phyloP scores from a whole-genome alignment of 1,139 yeast genomes.

The Pichia sp. region DNA sequence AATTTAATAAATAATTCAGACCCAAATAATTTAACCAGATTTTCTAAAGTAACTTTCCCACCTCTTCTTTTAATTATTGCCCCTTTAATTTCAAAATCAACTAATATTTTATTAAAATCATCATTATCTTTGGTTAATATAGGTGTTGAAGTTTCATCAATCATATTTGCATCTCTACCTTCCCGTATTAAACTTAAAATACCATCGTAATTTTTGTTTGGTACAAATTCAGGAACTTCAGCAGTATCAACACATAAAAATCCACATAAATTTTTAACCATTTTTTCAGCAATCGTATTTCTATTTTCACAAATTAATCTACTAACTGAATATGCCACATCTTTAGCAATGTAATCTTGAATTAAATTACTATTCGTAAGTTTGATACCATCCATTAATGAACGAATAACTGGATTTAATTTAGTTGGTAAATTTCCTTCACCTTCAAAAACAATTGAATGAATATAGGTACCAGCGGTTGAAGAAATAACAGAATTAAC shows the following conservation, averaged over 20 bases:
- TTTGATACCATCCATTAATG: conserved; percentile 90
- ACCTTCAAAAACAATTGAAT: conserved; percentile 28
- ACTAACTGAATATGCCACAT: conserved; percentile 59
- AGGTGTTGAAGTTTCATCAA: conserved; percentile 30
- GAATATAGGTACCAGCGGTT: conserved; percentile 67
- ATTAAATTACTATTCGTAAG: conserved; percentile 60
- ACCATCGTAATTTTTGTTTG: conserved; percentile 52
- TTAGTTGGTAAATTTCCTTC: conserved; percentile 66
- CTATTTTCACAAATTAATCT: conserved; percentile 55
- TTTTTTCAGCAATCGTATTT: conserved; percentile 74
- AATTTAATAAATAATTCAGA: conserved; percentile 50
- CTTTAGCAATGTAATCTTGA: conserved; percentile 64
- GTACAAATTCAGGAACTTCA: conserved; percentile 88
- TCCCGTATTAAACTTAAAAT: conserved; percentile 78
- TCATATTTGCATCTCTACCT: conserved; percentile 67
- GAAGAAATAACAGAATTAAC: conserved; percentile 63
- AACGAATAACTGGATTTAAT: conserved; percentile 79
- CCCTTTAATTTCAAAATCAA: conserved; percentile 41
- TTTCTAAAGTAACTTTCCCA: conserved; percentile 65
- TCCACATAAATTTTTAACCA: conserved; percentile 84
- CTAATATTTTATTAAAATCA: background rate
- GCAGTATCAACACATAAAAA: conserved; percentile 92
- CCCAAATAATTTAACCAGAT: conserved; percentile 46
- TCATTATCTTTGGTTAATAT: background rate
- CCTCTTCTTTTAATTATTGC: conserved; percentile 83